These are phyloP conservation scores for Alternaria tenuissima DNA, from an alignment of 2,329 filamentous ascomycete species.

Conservation along the genomic window DNA sequence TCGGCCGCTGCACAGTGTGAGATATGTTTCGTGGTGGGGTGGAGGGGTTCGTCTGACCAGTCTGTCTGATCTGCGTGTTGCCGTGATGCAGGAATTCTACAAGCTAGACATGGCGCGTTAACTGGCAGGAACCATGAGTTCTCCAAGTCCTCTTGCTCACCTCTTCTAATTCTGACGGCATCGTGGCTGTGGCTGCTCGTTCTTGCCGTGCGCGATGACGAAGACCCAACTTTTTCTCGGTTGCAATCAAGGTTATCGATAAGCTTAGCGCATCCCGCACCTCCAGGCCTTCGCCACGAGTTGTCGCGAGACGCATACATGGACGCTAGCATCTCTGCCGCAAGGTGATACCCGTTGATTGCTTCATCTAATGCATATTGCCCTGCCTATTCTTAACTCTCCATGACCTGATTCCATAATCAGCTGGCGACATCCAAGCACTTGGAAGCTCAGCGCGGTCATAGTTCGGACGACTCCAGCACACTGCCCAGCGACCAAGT, in stretches of 20 bases:
- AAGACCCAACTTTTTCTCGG: constrained; percentile 32
- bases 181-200: constrained; percentile 34
- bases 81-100: constrained; percentile 93
- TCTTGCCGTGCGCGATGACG: constrained; percentile 33
- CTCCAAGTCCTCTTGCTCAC: constrained; percentile 30
- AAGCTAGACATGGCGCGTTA: constrained; percentile 63
- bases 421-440: background rate
- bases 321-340: constrained; percentile 7
- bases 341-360: constrained; percentile 9
- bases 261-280: constrained; percentile 26
- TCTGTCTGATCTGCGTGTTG: constrained; percentile 86
- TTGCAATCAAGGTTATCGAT: constrained; percentile 46
- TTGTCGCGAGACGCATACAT: constrained; percentile 11
- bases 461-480: constrained; percentile 1
- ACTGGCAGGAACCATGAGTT: background rate
- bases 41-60: constrained; percentile 62
- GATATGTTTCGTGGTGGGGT: constrained; percentile 29
- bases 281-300: constrained; percentile 5
- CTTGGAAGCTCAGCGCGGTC: constrained; percentile 2
- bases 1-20: constrained; percentile 70
- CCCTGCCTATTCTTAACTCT: constrained; percentile 11
- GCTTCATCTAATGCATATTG: constrained; percentile 15
- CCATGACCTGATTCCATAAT: background rate
- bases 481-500: constrained; percentile 5
- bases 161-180: constrained; percentile 62